Base-by-base conservation (phyloP, 2,329 filamentous ascomycete species). In the Alternaria ventricosa region DNA sequence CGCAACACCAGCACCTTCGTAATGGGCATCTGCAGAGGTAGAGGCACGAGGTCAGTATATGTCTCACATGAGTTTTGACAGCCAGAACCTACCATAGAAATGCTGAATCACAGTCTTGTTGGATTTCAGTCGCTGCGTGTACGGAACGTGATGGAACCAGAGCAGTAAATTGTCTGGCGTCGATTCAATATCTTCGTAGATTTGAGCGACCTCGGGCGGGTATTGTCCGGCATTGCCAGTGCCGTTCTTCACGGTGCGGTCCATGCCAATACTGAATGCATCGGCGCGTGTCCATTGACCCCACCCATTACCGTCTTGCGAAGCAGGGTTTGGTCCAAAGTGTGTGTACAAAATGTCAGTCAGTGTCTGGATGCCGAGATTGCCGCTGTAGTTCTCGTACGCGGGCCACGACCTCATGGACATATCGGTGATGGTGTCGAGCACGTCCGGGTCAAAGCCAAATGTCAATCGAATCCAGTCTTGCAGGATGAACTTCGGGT, bases 121-220 rank as follows among this genome's bases (percentile, higher is more conserved):
- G 0, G 85, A 87, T 10, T 88, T 83, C 2, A 92, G 83, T 7
- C 75, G 77, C 43, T 90, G 86, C 0, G 87, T 90, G 74, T 91
- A 93, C 4, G 86, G 85, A 0, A 92, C 88, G 71, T 93, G 90
- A 75, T 92, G 90, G 79, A 92, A 92, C 90, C 90, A 93, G 3
- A 92, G 81, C 3, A 92, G 77, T 1, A 92, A 80, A 22, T 92
- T 82, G 64, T 92, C 90, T 0, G 90, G 89, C 0, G 90, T 92
- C 0, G 87, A 89, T 13, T 86, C 84, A 18, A 88, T 80, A 46
- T 85, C 79, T 68, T 92, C 90, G 72, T 85, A 92, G 70, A 81
- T 76, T 3, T 80, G 75, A 0, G 87, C 86, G 0, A 92, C 76
- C 63, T 90, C 87, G 0, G 83, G 68, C 0, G 89, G 89, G 71